Evolutionary conservation across 192 early-diverging fungal species (phyloP), one percentile per base, ranked within the genome.

Genomic region (Endogone sp.): DNA sequence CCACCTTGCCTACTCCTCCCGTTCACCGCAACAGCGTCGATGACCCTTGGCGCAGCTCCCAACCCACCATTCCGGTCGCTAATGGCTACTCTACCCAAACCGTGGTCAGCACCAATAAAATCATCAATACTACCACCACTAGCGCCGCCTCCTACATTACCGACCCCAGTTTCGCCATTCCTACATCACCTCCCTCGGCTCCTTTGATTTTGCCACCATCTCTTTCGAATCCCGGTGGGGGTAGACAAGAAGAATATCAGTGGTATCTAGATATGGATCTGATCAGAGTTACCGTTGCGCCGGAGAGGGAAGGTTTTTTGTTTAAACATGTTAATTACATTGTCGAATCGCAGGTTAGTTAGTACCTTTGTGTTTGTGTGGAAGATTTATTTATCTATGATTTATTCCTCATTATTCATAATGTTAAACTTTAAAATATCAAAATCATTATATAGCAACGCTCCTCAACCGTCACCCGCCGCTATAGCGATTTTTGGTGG

Each of bases 401-500:
- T 3, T 62, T 60, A 29, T 22, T 55, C 24, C 21, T 2, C 66
- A 2, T 2, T 31, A 22, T 26, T 29, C 37, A 60, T 30, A 16
- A 65, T 11, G 22, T 20, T 22, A 26, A 11, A 24, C 58, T 60
- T n/a, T 28, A 62, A 29, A n/a, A n/a, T n/a, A n/a, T n/a, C n/a
- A n/a, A n/a, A n/a, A n/a, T n/a, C n/a, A 49, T 49, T 49, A 6
- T 16, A 49, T 49, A 85, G 68, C 72, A 79, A 21, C 84, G 78
- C 11, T 65, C 73, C 37, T 78, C 79, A 37, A 77, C 70, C 56
- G 94, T 94, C 2, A 72, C 88, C 29, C 87, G 96, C 16, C 85
- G 96, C 71, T 98, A 94, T 76, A 94, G 90, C 63, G 96, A 98
- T 74, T 95, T 98, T 75, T 85, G 88, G 75, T 95, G 93, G 93